Percentiles rank a stretch among this genome's conserved stretches.
These are phyloP conservation scores for Exophiala sp. DNA, from an alignment of 2,329 filamentous ascomycete genomes.

Conservation along the genomic window DNA sequence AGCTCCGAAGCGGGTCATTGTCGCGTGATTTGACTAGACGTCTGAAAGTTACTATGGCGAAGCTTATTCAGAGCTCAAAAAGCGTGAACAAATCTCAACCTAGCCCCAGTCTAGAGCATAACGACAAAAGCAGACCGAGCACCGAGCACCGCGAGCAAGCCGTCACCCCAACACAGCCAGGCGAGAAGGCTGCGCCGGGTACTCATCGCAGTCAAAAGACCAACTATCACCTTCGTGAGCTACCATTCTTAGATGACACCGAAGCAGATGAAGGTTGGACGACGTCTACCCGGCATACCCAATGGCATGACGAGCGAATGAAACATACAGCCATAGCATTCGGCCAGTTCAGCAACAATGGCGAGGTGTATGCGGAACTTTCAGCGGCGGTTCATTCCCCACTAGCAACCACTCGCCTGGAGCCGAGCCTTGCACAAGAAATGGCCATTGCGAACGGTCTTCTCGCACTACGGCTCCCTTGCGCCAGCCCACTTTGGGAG, in stretches of 20 bases:
- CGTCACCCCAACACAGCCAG: no score
- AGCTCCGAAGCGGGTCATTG: constrained; percentile 21
- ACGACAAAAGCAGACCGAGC: not conserved
- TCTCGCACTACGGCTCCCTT: constrained; percentile 22
- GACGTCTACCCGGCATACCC: not conserved
- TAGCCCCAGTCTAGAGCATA: not conserved
- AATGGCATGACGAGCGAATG: not conserved
- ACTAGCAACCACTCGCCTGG: constrained; percentile 15
- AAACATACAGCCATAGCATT: not conserved
- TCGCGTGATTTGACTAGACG: constrained; percentile 3
- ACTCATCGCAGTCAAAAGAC: no score
- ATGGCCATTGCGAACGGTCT: constrained; percentile 21
- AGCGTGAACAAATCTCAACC: not conserved
- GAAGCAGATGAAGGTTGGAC: no score
- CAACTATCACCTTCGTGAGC: no score
- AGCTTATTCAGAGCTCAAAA: not conserved
- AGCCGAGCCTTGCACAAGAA: constrained; percentile 11
- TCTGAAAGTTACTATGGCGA: not conserved
- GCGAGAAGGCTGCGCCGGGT: no score
- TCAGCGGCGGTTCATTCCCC: not conserved
- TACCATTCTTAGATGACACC: no score
- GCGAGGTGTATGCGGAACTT: not conserved
- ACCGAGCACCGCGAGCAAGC: no score
- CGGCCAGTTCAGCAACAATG: not conserved
- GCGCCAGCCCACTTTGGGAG: constrained; percentile 18